Conservation (phyloP, 2,329 filamentous ascomycete species). For the Fusarium odoratissimum region DNA sequence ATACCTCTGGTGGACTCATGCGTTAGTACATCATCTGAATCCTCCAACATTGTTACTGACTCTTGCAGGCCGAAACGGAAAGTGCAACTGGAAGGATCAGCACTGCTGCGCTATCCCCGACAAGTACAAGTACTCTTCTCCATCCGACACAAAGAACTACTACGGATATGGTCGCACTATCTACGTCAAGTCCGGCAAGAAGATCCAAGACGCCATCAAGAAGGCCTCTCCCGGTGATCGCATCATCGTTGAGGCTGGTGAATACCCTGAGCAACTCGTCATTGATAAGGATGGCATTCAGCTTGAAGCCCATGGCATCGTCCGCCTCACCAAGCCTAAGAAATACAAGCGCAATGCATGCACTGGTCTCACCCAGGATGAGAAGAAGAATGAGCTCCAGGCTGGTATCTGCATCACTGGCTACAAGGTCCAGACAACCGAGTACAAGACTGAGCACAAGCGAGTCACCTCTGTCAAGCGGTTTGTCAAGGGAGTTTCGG, state of each 20-base stretch:
- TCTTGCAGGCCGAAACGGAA: constrained; percentile 5
- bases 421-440: constrained; percentile 38
- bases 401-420: constrained; percentile 53
- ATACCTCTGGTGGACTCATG: constrained; percentile 1
- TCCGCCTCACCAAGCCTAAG: constrained; percentile 40
- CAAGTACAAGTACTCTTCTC: not conserved
- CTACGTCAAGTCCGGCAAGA: constrained; percentile 32
- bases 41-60: not conserved
- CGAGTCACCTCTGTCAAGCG: constrained; percentile 43
- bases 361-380: constrained; percentile 45
- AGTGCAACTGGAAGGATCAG: constrained; percentile 33
- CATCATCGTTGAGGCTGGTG: constrained; percentile 50
- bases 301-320: constrained; percentile 46
- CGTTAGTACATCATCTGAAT: not conserved
- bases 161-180: constrained; percentile 21
- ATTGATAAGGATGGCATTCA: constrained; percentile 51
- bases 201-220: constrained; percentile 49
- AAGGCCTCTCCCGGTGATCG: constrained; percentile 44
- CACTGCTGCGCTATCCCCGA: constrained; percentile 20
- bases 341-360: constrained; percentile 45
- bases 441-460: constrained; percentile 48
- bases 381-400: constrained; percentile 16
- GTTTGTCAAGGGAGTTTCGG: constrained; percentile 46
- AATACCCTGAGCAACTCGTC: constrained; percentile 50
- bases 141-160: not conserved